phyloP scores from a whole-genome alignment of 352 stramenopile genomes.

The Phytophthora sp. region DNA sequence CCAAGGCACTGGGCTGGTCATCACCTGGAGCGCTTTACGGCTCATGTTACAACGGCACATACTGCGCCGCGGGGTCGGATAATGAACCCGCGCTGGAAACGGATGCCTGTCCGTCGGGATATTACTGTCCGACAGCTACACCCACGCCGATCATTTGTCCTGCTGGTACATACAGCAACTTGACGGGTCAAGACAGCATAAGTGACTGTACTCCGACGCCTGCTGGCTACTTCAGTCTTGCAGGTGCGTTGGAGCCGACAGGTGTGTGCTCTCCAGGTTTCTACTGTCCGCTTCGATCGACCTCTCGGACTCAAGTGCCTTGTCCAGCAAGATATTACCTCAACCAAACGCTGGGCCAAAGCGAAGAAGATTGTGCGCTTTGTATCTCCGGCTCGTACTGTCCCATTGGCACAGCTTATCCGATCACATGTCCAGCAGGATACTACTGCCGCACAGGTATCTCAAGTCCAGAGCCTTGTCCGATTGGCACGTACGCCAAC shows the following conservation, averaged over 20 bases:
- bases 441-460: constrained; percentile 91
- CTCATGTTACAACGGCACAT: constrained; percentile 89
- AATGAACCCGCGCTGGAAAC: constrained; percentile 71
- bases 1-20: constrained; percentile 60
- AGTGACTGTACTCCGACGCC: constrained; percentile 80
- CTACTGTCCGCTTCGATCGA: constrained; percentile 84
- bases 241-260: constrained; percentile 60
- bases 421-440: constrained; percentile 72
- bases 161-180: constrained; percentile 85
- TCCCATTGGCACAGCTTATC: constrained; percentile 64
- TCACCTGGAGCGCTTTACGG: constrained; percentile 65
- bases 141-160: constrained; percentile 75
- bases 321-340: constrained; percentile 84
- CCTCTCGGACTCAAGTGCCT: constrained; percentile 69
- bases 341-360: constrained; percentile 59
- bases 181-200: constrained; percentile 75
- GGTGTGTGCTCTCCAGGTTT: constrained; percentile 76
- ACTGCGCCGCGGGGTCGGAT: constrained; percentile 73
- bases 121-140: constrained; percentile 82
- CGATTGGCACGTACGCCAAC: constrained; percentile 91
- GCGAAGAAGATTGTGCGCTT: constrained; percentile 75
- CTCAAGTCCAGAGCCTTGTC: constrained; percentile 80
- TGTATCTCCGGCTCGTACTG: constrained; percentile 79
- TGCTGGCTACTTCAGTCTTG: constrained; percentile 70
- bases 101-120: constrained; percentile 81